Percentiles rank a stretch among this genome's conserved stretches.
phyloP scores from a whole-genome alignment of 495 filamentous ascomycete genomes.

The Tetracladium setigerum region DNA sequence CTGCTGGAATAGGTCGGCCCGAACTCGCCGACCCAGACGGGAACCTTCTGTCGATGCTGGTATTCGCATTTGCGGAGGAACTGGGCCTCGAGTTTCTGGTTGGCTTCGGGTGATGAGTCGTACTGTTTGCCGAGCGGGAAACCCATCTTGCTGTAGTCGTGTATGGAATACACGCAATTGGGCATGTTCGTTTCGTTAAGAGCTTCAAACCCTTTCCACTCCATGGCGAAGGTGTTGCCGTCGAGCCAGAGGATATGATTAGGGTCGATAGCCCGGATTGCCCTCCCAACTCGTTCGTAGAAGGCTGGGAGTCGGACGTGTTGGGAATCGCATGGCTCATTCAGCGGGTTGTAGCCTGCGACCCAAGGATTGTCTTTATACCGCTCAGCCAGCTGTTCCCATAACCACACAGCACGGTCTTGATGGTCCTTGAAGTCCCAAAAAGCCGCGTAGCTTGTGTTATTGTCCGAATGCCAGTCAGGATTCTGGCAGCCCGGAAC shows the following conservation, averaged over 20 bases:
- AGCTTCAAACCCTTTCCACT: slow-evolving; percentile 27
- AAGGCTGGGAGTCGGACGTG: slow-evolving; percentile 46
- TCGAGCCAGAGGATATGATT: slow-evolving; percentile 57
- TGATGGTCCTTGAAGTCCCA: slow-evolving; percentile 57
- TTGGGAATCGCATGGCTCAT: slow-evolving; percentile 52
- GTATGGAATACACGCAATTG: slow-evolving; percentile 52
- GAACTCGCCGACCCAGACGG: slow-evolving; percentile 61
- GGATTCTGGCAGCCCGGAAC: slow-evolving; percentile 54
- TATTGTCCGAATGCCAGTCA: slow-evolving; percentile 55
- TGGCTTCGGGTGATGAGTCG: slow-evolving; percentile 41
- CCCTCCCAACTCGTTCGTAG: slow-evolving; percentile 47
- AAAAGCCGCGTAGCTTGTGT: slow-evolving; percentile 47
- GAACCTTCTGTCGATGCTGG: slow-evolving; percentile 43
- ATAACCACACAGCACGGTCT: slow-evolving; percentile 49
- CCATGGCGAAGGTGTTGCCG: slow-evolving; percentile 57
- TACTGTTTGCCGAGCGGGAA: slow-evolving; percentile 47
- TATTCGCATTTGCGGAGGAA: slow-evolving; percentile 49
- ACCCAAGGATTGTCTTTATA: slow-evolving; percentile 46
- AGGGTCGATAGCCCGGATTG: slow-evolving; percentile 47
- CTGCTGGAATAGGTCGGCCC: slow-evolving; percentile 49
- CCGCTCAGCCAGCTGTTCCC: slow-evolving; percentile 47
- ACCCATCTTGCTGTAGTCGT: slow-evolving; percentile 53
- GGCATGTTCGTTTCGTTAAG: no score
- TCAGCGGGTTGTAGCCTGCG: slow-evolving; percentile 58
- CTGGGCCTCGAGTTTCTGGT: slow-evolving; percentile 33